A percentile compares a stretch with the other conserved stretches of the same genome.
Conservation (phyloP, 331 rosid species). For the Quercus tomentella region DNA sequence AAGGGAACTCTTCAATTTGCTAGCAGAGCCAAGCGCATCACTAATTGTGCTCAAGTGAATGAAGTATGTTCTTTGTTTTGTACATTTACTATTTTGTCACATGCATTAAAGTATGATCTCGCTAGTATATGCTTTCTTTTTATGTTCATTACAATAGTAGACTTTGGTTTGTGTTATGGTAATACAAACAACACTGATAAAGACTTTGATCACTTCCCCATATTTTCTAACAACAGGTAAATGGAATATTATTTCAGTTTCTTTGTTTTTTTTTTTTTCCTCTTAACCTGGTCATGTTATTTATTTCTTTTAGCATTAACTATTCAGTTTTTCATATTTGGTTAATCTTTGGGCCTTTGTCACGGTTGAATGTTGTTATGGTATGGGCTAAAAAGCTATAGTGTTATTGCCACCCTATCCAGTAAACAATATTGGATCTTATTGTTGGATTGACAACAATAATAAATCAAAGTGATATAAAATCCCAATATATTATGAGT, state of each 20-base stretch:
- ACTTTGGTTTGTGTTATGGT: not conserved
- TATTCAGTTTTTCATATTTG: not conserved
- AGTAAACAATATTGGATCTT: not conserved
- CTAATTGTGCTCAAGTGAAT: slow-evolving; percentile 92
- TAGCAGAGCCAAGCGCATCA: slow-evolving; percentile 93
- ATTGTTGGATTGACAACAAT: not conserved
- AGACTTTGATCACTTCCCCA: not conserved
- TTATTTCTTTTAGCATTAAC: not conserved
- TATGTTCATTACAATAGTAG: not conserved
- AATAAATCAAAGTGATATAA: not conserved
- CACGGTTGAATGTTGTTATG: not conserved
- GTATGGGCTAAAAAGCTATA: not conserved
- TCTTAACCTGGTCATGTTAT: not conserved
- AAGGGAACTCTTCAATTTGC: slow-evolving; percentile 98
- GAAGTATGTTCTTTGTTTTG: slow-evolving; percentile 49
- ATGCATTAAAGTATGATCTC: not conserved
- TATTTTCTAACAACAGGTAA: too few relatives aligned
- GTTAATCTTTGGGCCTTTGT: not conserved
- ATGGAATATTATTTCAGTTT: not conserved
- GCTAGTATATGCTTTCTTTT: not conserved
- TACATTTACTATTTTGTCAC: not conserved
- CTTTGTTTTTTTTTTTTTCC: not conserved
- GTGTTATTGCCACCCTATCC: not conserved
- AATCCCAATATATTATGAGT: not conserved
- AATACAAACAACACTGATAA: not conserved